A percentile compares a stretch with the other conserved stretches of the same genome.
Evolutionary conservation across 352 stramenopile genomes (phyloP).

Genomic region (Blastocystis sp.): DNA sequence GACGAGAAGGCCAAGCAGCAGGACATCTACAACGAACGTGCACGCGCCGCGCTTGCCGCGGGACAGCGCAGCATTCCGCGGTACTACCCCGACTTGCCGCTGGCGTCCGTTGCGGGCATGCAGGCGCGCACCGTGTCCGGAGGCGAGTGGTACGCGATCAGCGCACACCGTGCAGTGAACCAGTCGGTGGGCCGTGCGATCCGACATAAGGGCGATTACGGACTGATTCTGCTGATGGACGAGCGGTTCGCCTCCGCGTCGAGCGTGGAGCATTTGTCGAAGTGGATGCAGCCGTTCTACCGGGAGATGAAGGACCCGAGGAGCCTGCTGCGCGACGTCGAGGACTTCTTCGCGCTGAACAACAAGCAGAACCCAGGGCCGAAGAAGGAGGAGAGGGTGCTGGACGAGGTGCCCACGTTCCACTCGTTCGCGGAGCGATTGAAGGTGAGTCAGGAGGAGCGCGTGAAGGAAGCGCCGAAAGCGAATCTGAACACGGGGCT

Average conservation of each 20-base stretch:
- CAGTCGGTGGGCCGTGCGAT: slow-evolving; percentile 98
- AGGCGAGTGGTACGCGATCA: slow-evolving; percentile 92
- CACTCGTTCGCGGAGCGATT: not conserved
- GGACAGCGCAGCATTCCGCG: not conserved
- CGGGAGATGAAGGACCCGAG: slow-evolving; percentile 12
- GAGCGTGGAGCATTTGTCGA: slow-evolving; percentile 87
- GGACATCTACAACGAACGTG: slow-evolving; percentile 32
- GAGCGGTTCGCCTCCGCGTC: slow-evolving; percentile 87
- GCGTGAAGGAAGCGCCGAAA: not conserved
- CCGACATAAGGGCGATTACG: slow-evolving; percentile 94
- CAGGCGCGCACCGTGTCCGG: slow-evolving; percentile 81
- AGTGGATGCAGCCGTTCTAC: slow-evolving; percentile 85
- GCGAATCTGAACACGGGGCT: not conserved
- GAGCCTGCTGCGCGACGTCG: not conserved
- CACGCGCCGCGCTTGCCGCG: too few relatives aligned
- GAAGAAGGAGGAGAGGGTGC: not conserved
- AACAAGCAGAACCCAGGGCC: not conserved
- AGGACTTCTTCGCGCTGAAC: slow-evolving; percentile 18
- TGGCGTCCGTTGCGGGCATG: not conserved
- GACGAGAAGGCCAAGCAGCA: slow-evolving; percentile 71
- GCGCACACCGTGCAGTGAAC: slow-evolving; percentile 86
- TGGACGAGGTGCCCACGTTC: not conserved
- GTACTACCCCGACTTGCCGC: not conserved
- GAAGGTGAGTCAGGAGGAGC: not conserved
- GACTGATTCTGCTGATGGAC: slow-evolving; percentile 93